Percentiles rank a stretch among this genome's conserved stretches.
These are phyloP conservation scores for Voacanga thouarsii DNA, from an alignment of 257 asterid genomes.

Conservation along the genomic window DNA sequence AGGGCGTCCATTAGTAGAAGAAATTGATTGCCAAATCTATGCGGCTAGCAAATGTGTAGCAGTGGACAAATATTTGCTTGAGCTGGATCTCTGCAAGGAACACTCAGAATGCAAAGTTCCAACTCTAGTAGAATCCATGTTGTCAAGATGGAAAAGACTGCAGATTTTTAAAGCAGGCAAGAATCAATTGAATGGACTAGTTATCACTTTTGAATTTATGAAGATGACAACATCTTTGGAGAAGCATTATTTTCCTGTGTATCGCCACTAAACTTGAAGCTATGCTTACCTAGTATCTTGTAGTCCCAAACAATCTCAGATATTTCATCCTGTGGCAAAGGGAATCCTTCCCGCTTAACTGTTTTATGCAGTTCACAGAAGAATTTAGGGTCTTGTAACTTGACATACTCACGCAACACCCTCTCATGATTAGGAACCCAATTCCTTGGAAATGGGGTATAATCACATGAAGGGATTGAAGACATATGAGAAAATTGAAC, in stretches of 20 bases:
- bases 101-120: background rate
- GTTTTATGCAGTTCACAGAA: conserved; percentile 68
- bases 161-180: background rate
- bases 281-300: conserved; percentile 63
- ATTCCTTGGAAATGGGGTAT: conserved; percentile 83
- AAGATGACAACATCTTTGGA: conserved; percentile 14
- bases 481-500: conserved; percentile 82
- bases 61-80: no score
- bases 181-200: background rate
- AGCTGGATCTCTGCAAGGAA: conserved; percentile 7
- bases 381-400: conserved; percentile 68
- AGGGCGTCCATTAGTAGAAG: background rate
- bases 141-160: background rate
- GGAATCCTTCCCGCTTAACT: conserved; percentile 51
- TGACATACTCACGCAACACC: conserved; percentile 61
- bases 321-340: conserved; percentile 74
- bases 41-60: background rate
- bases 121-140: background rate
- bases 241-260: conserved; percentile 25
- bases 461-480: conserved; percentile 80
- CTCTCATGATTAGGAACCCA: conserved; percentile 91
- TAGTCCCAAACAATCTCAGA: conserved; percentile 80
- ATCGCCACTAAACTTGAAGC: conserved; percentile 35
- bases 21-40: background rate
- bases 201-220: background rate